Evolutionary conservation across 768 basidiomycete species (phyloP).

Genomic region (Phanerochaete carnosa): DNA sequence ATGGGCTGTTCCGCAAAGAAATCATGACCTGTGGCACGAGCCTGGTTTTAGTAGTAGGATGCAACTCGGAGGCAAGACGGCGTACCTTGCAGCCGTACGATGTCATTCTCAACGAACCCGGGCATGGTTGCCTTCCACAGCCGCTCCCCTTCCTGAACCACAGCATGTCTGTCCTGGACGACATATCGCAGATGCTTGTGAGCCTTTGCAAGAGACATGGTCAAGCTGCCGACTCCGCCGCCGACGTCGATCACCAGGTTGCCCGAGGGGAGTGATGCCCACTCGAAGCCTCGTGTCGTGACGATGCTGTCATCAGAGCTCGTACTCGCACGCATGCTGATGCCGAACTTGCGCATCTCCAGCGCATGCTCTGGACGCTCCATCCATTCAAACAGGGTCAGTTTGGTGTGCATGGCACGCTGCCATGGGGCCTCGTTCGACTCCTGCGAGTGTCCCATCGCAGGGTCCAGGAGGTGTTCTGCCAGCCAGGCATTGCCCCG

Average conservation of each 20-base stretch:
- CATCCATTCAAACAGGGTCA: slow-evolving; percentile 8
- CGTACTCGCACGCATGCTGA: background rate
- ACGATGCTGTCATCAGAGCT: background rate
- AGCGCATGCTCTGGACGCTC: slow-evolving; percentile 10
- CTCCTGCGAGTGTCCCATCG: slow-evolving; percentile 16
- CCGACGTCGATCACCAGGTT: too few relatives aligned
- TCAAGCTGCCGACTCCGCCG: too few relatives aligned
- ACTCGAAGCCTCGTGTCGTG: background rate
- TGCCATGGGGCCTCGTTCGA: slow-evolving; percentile 10
- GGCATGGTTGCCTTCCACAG: background rate
- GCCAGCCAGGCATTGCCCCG: slow-evolving; percentile 12
- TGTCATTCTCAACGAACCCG: background rate
- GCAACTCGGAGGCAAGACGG: background rate
- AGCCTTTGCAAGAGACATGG: too few relatives aligned
- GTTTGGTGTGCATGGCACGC: slow-evolving; percentile 12
- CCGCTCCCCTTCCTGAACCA: too few relatives aligned
- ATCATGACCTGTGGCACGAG: slow-evolving; percentile 31
- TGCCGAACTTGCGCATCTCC: background rate
- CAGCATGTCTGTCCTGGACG: too few relatives aligned
- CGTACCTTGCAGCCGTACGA: slow-evolving; percentile 5
- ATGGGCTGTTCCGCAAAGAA: slow-evolving; percentile 37
- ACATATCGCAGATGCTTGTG: slow-evolving; percentile 25
- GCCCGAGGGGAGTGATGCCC: too few relatives aligned
- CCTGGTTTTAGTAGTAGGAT: too few relatives aligned
- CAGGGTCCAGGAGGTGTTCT: slow-evolving; percentile 20